phyloP scores from a whole-genome alignment of 2,329 filamentous ascomycete species.

The Teratosphaeria gauchensis region DNA sequence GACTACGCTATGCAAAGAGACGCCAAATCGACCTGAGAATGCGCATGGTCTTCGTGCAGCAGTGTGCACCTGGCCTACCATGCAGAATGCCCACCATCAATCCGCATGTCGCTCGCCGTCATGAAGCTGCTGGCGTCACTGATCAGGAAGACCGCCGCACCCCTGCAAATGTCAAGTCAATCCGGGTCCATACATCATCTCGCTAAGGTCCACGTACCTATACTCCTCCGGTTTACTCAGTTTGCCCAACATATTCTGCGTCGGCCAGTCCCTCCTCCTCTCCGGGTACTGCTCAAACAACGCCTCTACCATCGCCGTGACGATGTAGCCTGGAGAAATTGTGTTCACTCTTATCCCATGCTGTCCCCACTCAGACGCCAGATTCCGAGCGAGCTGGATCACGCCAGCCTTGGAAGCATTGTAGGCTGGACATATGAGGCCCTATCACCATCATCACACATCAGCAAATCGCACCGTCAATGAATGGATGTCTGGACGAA shows the following conservation, averaged over 20 bases:
- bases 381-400: conserved; percentile 58
- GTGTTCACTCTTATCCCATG: conserved; percentile 72
- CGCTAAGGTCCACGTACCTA: neutral
- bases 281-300: conserved; percentile 71
- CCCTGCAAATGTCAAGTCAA: conserved; percentile 8
- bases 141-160: conserved; percentile 30
- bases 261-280: conserved; percentile 57
- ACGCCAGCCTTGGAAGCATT: conserved; percentile 70
- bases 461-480: neutral
- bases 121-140: conserved; percentile 42
- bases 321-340: conserved; percentile 69
- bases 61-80: conserved; percentile 34
- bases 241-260: conserved; percentile 69
- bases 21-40: neutral
- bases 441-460: conserved; percentile 29
- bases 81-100: conserved; percentile 45
- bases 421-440: conserved; percentile 59
- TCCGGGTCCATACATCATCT: neutral
- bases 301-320: conserved; percentile 72
- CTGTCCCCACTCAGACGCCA: conserved; percentile 64
- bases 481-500: conserved; percentile 5
- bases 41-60: neutral
- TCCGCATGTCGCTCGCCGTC: conserved; percentile 45
- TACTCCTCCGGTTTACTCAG: conserved; percentile 29
- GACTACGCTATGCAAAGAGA: neutral